Evolutionary conservation across 2,329 filamentous ascomycete genomes (phyloP).

Genomic region (Xylariaceae sp.): DNA sequence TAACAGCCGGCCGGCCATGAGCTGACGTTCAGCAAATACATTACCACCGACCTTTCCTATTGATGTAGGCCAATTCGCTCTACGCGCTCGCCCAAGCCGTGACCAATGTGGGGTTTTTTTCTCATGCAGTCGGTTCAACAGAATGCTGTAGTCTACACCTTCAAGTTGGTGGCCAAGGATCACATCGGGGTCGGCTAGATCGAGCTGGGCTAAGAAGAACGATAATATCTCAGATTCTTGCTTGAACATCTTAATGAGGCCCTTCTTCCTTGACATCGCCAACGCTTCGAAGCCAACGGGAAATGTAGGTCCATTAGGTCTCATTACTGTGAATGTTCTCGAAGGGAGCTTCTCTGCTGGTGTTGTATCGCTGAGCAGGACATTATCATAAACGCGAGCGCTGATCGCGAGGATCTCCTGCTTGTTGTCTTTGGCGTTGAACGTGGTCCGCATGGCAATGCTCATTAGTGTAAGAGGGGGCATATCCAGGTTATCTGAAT

Average conservation of each 20-base stretch:
- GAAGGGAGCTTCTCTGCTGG: constrained; percentile 86
- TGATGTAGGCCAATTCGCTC: constrained; percentile 82
- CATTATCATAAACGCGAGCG: constrained; percentile 88
- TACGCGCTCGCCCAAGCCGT: constrained; percentile 82
- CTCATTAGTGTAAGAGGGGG: constrained; percentile 97
- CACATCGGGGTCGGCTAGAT: constrained; percentile 88
- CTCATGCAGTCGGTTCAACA: constrained; percentile 83
- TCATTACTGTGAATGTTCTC: constrained; percentile 88
- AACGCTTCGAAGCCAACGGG: constrained; percentile 85
- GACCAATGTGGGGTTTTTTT: constrained; percentile 96
- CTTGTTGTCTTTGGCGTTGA: constrained; percentile 92
- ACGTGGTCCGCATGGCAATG: constrained; percentile 80
- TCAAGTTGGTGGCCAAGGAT: constrained; percentile 95
- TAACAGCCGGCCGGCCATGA: constrained; percentile 85
- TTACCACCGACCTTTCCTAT: constrained; percentile 85
- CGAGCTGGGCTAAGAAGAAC: constrained; percentile 87
- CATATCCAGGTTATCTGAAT: constrained; percentile 78
- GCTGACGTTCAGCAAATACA: constrained; percentile 89
- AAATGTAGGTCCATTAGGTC: constrained; percentile 75
- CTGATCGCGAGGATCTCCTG: constrained; percentile 93
- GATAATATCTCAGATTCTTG: constrained; percentile 83
- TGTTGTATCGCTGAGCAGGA: constrained; percentile 84
- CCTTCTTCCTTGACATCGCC: constrained; percentile 70
- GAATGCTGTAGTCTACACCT: constrained; percentile 91
- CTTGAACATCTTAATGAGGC: constrained; percentile 78